Conservation (phyloP, 306 rosid genomes). For the Fragaria vesca region DNA sequence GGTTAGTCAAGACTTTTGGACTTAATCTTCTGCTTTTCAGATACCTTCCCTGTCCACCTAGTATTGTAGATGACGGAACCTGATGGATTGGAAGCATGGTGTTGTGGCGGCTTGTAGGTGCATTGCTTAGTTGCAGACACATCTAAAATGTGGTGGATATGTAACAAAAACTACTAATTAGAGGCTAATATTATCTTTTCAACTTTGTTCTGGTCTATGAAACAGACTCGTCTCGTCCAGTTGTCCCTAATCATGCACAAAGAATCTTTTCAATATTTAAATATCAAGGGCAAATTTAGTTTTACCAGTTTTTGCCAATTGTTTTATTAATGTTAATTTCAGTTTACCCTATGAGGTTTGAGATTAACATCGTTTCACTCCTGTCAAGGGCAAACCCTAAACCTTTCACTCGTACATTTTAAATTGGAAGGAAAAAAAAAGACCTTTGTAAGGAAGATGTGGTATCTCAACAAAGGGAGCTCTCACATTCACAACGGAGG, state of each 20-base stretch:
- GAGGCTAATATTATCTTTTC: neutral
- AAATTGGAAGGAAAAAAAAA: neutral
- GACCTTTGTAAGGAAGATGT: neutral
- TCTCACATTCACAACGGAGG: conserved; percentile 25
- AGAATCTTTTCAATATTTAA: neutral
- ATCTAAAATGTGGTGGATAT: neutral
- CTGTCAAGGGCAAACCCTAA: too few species aligned
- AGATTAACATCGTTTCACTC: too few species aligned
- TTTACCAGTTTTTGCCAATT: too few species aligned
- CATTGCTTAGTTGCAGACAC: neutral
- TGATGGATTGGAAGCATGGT: conserved; percentile 1
- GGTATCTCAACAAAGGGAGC: conserved; percentile 25
- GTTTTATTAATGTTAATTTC: too few species aligned
- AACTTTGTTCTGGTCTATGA: neutral
- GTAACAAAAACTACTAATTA: neutral
- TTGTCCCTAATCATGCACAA: neutral
- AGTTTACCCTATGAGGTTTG: too few species aligned
- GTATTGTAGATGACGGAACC: neutral
- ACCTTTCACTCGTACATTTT: too few species aligned
- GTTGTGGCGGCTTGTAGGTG: neutral
- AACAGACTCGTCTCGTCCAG: neutral
- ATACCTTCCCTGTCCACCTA: neutral
- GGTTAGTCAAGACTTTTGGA: neutral
- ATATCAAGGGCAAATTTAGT: too few species aligned
- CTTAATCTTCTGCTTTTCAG: neutral